A percentile compares a stretch with the other conserved stretches of the same genome.
Conservation (phyloP, 2,329 filamentous ascomycete species). For the Fusarium citri region DNA sequence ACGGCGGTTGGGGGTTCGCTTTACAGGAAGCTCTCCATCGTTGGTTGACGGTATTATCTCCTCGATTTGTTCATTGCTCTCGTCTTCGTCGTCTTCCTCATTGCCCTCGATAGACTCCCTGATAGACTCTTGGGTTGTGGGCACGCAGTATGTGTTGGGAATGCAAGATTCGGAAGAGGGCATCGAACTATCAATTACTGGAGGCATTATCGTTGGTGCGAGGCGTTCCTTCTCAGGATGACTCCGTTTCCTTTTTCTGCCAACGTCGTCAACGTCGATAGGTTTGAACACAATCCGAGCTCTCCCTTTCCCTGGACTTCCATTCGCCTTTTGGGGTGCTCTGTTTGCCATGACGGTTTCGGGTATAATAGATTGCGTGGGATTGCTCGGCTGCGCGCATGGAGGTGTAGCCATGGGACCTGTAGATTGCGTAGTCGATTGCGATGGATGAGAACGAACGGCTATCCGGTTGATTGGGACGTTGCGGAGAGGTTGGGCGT, state of each 20-base stretch:
- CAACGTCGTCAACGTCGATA: conserved; percentile 32
- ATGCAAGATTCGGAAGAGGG: conserved; percentile 48
- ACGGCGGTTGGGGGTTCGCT: not conserved
- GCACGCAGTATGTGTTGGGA: conserved; percentile 43
- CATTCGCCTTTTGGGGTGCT: not conserved
- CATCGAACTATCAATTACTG: conserved; percentile 41
- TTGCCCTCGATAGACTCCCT: conserved; percentile 40
- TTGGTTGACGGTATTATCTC: conserved; percentile 25
- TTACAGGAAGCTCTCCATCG: conserved; percentile 1
- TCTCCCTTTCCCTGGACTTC: conserved; percentile 18
- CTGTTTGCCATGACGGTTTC: conserved; percentile 26
- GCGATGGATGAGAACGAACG: conserved; percentile 27
- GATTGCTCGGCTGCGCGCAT: conserved; percentile 49
- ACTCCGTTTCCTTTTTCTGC: conserved; percentile 27
- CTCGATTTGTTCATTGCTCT: not conserved
- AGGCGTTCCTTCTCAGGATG: conserved; percentile 36
- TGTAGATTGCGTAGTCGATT: conserved; percentile 33
- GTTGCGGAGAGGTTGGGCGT: conserved; percentile 37
- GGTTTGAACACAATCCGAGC: conserved; percentile 45
- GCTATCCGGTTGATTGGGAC: conserved; percentile 44
- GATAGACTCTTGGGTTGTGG: conserved; percentile 35
- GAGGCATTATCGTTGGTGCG: conserved; percentile 41
- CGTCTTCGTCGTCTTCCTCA: conserved; percentile 20
- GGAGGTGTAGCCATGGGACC: conserved; percentile 46
- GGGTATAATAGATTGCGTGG: conserved; percentile 37